Percentiles rank a stretch among this genome's conserved stretches.
Conservation (phyloP, 257 asterid genomes). For the Petrea volubilis region DNA sequence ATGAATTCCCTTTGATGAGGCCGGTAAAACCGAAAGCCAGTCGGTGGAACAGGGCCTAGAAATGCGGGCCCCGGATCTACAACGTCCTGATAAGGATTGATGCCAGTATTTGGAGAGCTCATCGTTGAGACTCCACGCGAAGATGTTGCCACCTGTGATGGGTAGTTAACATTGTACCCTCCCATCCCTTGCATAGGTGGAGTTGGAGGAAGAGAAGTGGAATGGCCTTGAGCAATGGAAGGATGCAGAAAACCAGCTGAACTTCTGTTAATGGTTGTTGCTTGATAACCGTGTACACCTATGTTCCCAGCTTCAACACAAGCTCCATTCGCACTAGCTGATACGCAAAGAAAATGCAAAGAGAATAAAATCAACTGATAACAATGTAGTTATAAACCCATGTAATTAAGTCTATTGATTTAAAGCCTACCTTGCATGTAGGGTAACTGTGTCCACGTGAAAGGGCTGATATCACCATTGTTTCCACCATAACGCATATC, state of each 20-base stretch:
- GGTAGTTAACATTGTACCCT: slow-evolving; percentile 40
- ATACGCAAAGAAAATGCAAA: slow-evolving; percentile 13
- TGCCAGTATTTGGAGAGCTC: slow-evolving; percentile 26
- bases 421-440: slow-evolving; percentile 61
- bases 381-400: background rate
- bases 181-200: slow-evolving; percentile 44
- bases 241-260: slow-evolving; percentile 44
- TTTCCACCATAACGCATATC: slow-evolving; percentile 50
- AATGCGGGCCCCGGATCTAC: slow-evolving; percentile 45
- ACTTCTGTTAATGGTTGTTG: slow-evolving; percentile 29
- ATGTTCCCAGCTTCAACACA: slow-evolving; percentile 43
- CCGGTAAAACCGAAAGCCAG: slow-evolving; percentile 45
- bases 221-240: slow-evolving; percentile 42
- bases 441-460: slow-evolving; percentile 55
- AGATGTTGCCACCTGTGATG: slow-evolving; percentile 42
- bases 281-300: slow-evolving; percentile 55
- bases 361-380: background rate
- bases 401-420: too few species aligned
- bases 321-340: slow-evolving; percentile 43
- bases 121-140: slow-evolving; percentile 37
- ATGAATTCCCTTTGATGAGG: slow-evolving; percentile 55
- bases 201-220: slow-evolving; percentile 37
- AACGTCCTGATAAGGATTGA: slow-evolving; percentile 41
- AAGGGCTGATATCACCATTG: slow-evolving; percentile 48
- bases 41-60: slow-evolving; percentile 51